Percentiles rank a stretch among this genome's conserved stretches.
Evolutionary conservation across 768 basidiomycete species (phyloP).

Genomic region (Suillus discolor): DNA sequence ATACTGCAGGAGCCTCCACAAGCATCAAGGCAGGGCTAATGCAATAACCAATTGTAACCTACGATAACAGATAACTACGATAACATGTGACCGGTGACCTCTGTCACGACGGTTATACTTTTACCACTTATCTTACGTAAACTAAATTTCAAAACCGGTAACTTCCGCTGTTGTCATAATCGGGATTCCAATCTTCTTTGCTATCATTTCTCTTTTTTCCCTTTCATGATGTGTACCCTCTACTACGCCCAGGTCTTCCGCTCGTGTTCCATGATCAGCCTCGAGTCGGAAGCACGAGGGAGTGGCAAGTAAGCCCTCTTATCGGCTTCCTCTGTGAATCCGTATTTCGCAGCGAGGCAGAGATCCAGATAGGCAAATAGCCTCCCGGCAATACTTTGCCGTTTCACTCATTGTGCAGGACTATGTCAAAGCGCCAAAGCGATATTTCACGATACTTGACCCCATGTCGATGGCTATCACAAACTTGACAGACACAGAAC

Average conservation of each 20-base stretch:
- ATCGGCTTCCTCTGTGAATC: constrained; percentile 14
- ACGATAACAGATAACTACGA: not conserved
- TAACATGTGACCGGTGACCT: not conserved
- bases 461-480: constrained; percentile 3
- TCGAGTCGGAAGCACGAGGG: constrained; percentile 19
- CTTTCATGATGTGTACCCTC: not conserved
- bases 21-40: not conserved
- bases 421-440: not conserved
- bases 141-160: not conserved
- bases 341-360: constrained; percentile 8
- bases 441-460: not conserved
- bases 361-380: constrained; percentile 15
- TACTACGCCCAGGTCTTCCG: not conserved
- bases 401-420: constrained; percentile 8
- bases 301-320: constrained; percentile 4
- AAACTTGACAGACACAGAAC: not conserved
- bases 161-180: not conserved
- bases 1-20: not conserved
- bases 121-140: not conserved
- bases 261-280: constrained; percentile 4
- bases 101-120: too few relatives aligned
- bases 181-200: not conserved
- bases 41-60: too few relatives aligned
- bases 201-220: not conserved
- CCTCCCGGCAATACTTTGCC: not conserved